Evolutionary conservation across 1,284 basidiomycete genomes (phyloP).

Genomic region (Sphagnurus paluster): DNA sequence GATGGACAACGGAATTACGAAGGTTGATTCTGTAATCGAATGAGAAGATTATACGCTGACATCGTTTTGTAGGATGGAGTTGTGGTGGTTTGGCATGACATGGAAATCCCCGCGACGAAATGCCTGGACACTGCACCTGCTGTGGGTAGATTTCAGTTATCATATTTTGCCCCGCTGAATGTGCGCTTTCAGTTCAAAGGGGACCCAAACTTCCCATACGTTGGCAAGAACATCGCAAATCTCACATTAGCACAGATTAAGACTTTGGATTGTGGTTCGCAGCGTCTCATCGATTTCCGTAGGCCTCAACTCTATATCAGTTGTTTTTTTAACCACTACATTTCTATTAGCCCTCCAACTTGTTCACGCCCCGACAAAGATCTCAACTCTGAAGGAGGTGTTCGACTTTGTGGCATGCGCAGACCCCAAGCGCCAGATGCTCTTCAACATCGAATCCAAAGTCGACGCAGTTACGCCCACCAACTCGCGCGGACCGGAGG

Average conservation of each 20-base stretch:
- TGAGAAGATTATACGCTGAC: not conserved
- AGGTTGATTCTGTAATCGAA: conserved; percentile 34
- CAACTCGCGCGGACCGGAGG: conserved; percentile 57
- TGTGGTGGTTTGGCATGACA: conserved; percentile 81
- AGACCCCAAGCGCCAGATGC: conserved; percentile 56
- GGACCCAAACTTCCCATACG: conserved; percentile 68
- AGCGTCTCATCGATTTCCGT: conserved; percentile 63
- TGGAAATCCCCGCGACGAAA: conserved; percentile 59
- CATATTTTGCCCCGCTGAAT: not conserved
- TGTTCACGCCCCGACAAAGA: conserved; percentile 63
- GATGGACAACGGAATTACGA: conserved; percentile 75
- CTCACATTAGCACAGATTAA: conserved; percentile 76
- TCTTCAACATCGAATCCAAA: conserved; percentile 83
- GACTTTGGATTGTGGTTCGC: conserved; percentile 78
- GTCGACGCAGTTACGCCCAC: conserved; percentile 60
- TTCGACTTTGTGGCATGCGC: conserved; percentile 76
- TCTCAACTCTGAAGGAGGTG: conserved; percentile 72
- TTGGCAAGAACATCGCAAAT: conserved; percentile 75
- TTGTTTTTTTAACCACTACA: not conserved
- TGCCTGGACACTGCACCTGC: conserved; percentile 66
- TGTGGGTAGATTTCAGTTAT: conserved; percentile 36
- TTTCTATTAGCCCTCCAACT: conserved; percentile 54
- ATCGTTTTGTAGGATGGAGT: conserved; percentile 55
- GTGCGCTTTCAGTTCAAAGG: conserved; percentile 38
- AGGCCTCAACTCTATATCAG: conserved; percentile 25